Percentiles rank a stretch among this genome's conserved stretches.
Evolutionary conservation across 2,329 filamentous ascomycete species (phyloP).

Genomic region (Botrytis cinerea): DNA sequence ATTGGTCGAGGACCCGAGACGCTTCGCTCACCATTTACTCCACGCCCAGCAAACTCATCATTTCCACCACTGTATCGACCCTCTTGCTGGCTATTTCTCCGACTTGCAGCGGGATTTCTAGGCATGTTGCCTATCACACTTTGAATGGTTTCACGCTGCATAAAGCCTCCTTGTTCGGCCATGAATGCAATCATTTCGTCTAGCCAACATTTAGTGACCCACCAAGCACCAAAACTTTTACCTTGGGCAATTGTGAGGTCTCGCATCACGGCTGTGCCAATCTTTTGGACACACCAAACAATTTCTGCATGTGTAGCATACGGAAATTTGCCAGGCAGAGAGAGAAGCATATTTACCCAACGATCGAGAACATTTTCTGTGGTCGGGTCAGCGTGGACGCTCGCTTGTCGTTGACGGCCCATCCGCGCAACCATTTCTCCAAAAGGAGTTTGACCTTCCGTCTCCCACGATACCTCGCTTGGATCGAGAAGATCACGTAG

Average conservation of each 20-base stretch:
- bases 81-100: conserved; percentile 35
- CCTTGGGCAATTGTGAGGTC: conserved; percentile 79
- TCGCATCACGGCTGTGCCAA: conserved; percentile 76
- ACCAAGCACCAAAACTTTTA: conserved; percentile 86
- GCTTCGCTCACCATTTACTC: conserved; percentile 30
- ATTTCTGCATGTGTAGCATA: conserved; percentile 72
- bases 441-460: conserved; percentile 62
- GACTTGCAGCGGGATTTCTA: conserved; percentile 29
- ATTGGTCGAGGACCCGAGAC: conserved; percentile 38
- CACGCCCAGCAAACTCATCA: conserved; percentile 39
- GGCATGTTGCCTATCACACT: conserved; percentile 35
- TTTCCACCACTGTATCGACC: conserved; percentile 40
- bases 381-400: conserved; percentile 45
- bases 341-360: conserved; percentile 73
- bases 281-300: conserved; percentile 72
- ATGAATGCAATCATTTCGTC: conserved; percentile 93
- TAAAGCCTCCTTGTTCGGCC: conserved; percentile 86
- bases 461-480: conserved; percentile 60
- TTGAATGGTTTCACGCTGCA: conserved; percentile 57
- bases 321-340: conserved; percentile 70
- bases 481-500: conserved; percentile 72
- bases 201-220: conserved; percentile 93
- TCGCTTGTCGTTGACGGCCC: conserved; percentile 46
- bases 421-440: conserved; percentile 56
- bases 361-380: conserved; percentile 72